Evolutionary conservation across 2,329 filamentous ascomycete genomes (phyloP).

Genomic region (Immersiporthe knoxdaviesiana): DNA sequence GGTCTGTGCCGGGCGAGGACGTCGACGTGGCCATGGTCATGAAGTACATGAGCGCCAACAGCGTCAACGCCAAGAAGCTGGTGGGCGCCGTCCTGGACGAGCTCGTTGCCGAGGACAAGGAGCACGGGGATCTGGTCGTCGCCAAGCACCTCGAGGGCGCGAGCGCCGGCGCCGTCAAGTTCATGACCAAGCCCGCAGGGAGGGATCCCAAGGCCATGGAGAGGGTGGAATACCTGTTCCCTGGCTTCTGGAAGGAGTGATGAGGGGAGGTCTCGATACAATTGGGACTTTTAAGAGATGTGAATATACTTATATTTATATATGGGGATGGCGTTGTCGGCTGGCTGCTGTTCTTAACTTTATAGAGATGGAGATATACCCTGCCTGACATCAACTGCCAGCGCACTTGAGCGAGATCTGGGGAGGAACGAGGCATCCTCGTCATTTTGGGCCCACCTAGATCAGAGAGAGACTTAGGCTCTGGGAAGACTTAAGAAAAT

Average conservation of each 20-base stretch:
- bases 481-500: neutral
- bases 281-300: neutral
- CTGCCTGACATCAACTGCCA: constrained; percentile 1
- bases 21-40: constrained; percentile 98
- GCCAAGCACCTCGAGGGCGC: constrained; percentile 82
- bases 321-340: constrained; percentile 1
- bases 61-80: constrained; percentile 82
- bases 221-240: constrained; percentile 86
- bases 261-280: neutral
- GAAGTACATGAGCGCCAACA: constrained; percentile 93
- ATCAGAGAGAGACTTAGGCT: neutral
- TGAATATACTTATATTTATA: neutral
- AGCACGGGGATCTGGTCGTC: constrained; percentile 73
- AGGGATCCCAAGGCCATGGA: constrained; percentile 74
- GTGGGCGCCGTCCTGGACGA: constrained; percentile 87
- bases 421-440: neutral
- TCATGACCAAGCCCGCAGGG: constrained; percentile 80
- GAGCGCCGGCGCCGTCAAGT: constrained; percentile 75
- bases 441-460: neutral
- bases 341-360: neutral
- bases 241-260: constrained; percentile 66
- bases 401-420: neutral
- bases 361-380: constrained; percentile 2
- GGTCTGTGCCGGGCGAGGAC: constrained; percentile 64
- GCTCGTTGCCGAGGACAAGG: constrained; percentile 61